phyloP scores from a whole-genome alignment of 805 yeast genomes.

The Candida oleophila region DNA sequence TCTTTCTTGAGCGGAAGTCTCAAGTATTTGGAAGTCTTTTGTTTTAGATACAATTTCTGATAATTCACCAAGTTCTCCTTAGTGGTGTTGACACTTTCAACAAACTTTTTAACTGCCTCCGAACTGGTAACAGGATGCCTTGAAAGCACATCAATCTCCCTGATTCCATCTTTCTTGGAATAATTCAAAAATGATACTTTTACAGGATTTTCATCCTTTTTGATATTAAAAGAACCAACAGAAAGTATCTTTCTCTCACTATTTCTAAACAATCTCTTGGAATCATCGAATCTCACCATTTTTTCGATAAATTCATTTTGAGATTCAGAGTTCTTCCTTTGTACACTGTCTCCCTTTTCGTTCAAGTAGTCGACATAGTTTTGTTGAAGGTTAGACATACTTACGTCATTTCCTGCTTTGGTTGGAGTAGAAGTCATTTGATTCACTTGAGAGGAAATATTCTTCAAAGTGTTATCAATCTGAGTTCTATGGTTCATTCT shows the following conservation, averaged over 20 bases:
- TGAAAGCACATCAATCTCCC: conserved; percentile 8
- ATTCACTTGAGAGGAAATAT: not conserved
- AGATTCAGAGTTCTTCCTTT: conserved; percentile 11
- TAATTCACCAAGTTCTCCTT: conserved; percentile 13
- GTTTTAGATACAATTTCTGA: conserved; percentile 14
- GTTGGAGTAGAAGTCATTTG: not conserved
- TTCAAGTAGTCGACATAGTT: conserved; percentile 8
- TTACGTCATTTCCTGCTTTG: not conserved
- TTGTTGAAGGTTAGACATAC: conserved; percentile 7
- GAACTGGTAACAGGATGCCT: conserved; percentile 6
- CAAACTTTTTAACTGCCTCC: conserved; percentile 8
- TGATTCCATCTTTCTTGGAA: not conserved
- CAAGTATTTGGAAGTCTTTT: not conserved
- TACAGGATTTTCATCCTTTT: not conserved
- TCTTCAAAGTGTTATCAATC: not conserved
- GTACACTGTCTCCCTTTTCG: conserved; percentile 10
- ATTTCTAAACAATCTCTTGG: conserved; percentile 14
- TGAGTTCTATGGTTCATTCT: conserved; percentile 4
- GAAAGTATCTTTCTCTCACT: conserved; percentile 13
- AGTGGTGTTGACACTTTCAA: conserved; percentile 10
- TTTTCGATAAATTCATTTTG: conserved; percentile 15
- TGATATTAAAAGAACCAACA: conserved; percentile 5
- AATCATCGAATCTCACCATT: conserved; percentile 15
- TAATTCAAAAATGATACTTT: not conserved
- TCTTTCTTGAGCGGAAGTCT: not conserved